Conservation (phyloP, 441 rosid species). For the Omphalea diandra region DNA sequence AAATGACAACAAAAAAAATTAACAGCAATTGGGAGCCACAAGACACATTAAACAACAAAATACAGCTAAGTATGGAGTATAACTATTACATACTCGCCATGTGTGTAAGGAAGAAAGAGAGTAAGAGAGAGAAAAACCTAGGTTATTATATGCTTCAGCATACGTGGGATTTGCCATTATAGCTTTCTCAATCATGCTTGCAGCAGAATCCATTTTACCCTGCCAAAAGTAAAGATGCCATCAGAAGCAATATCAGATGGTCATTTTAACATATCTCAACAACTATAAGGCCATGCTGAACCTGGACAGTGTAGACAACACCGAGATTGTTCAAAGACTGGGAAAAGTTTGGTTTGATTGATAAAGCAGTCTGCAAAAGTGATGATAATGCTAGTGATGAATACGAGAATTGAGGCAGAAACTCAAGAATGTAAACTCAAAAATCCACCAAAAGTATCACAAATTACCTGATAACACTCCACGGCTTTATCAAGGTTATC, state of each 20-base stretch:
- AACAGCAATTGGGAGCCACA: neutral
- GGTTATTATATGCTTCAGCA: constrained; percentile 95
- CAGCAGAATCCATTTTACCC: constrained; percentile 99
- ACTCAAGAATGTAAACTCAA: constrained; percentile 18
- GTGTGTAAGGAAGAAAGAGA: too few species aligned
- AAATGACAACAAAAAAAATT: neutral
- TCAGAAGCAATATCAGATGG: constrained; percentile 19
- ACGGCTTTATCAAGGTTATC: constrained; percentile 99
- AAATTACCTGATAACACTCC: constrained; percentile 91
- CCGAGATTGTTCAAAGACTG: constrained; percentile 99
- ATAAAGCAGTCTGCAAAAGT: constrained; percentile 77
- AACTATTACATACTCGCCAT: too few species aligned
- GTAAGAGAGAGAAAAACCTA: constrained; percentile 55
- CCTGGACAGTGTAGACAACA: constrained; percentile 99
- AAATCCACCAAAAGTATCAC: constrained; percentile 23
- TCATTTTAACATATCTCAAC: constrained; percentile 15
- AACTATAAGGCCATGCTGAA: constrained; percentile 34
- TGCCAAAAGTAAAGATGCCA: constrained; percentile 34
- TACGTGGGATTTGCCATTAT: constrained; percentile 94
- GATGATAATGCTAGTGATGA: constrained; percentile 11
- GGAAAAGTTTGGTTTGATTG: constrained; percentile 95
- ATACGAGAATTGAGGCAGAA: constrained; percentile 9
- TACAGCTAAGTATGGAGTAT: too few species aligned
- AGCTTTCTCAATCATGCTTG: constrained; percentile 97
- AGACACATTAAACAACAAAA: too few species aligned